Evolutionary conservation across 2,329 filamentous ascomycete genomes (phyloP).

Genomic region (Blumeriella jaapii): DNA sequence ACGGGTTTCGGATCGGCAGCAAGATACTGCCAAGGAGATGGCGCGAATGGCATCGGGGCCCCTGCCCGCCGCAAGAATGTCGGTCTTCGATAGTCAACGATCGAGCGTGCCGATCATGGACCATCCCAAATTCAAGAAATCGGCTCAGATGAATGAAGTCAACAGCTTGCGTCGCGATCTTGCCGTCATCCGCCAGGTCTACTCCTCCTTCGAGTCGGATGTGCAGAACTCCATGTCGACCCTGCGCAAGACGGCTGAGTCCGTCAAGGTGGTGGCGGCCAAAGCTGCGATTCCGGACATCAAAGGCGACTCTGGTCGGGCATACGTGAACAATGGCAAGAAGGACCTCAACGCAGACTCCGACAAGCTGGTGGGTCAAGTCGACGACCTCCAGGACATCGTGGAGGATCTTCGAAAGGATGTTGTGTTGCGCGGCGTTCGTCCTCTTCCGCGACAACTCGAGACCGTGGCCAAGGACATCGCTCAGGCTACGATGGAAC

Average conservation of each 20-base stretch:
- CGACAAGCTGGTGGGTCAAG: slow-evolving; percentile 78
- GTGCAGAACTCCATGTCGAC: slow-evolving; percentile 78
- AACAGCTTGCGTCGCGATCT: slow-evolving; percentile 78
- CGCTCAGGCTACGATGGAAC: slow-evolving; percentile 64
- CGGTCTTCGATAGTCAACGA: slow-evolving; percentile 16
- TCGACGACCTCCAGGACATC: slow-evolving; percentile 94
- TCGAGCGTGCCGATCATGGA: slow-evolving; percentile 22
- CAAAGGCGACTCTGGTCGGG: slow-evolving; percentile 68
- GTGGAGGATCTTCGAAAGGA: slow-evolving; percentile 97
- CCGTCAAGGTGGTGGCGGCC: slow-evolving; percentile 65
- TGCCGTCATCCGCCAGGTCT: slow-evolving; percentile 84
- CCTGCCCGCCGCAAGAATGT: slow-evolving; percentile 17
- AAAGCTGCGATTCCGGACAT: slow-evolving; percentile 60
- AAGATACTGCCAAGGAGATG: slow-evolving; percentile 82
- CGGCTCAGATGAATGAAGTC: slow-evolving; percentile 62
- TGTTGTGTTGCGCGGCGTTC: slow-evolving; percentile 83
- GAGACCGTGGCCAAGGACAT: slow-evolving; percentile 87
- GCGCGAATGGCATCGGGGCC: slow-evolving; percentile 34
- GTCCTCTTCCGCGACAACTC: slow-evolving; percentile 80
- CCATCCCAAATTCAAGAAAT: slow-evolving; percentile 26
- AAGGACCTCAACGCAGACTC: slow-evolving; percentile 80
- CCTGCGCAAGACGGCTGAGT: slow-evolving; percentile 69
- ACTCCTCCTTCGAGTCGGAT: slow-evolving; percentile 81
- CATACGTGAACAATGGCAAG: slow-evolving; percentile 77
- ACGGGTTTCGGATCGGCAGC: slow-evolving; percentile 78